Base-by-base conservation (phyloP, 305 asterid species). In the Fraxinus sp. region DNA sequence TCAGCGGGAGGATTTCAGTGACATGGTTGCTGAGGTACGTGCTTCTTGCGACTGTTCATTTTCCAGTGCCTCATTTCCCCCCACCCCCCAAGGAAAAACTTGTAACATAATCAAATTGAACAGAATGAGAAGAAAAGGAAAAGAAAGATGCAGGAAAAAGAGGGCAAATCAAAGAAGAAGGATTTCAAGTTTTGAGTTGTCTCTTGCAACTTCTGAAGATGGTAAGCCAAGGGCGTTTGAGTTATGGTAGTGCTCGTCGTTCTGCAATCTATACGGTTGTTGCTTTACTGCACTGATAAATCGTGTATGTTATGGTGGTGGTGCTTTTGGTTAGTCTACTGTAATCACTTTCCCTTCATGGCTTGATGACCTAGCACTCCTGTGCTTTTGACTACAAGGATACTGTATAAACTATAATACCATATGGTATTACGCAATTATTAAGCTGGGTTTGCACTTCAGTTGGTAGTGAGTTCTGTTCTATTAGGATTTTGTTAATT, bases 1-100 rank as follows among this genome's bases (percentile, higher is more conserved):
- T 59, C 97, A 96, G 87, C 88, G 91, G 28, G 98, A 96, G 92
- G 98, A 96, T 88, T 96, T 96, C 90, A 96, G 99, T 83, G 99
- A 96, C 89, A 92, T 96, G 98, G 99, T 96, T 82, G 99, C 98
- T 4, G 99, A 94, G 98, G 99, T 96, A 74, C 16, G 79, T 75
- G 37, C 26, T 74, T 26, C 22, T 16, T 74, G 28, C 36, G 36
- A 44, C 30, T 11, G 20, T 49, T 81, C 14, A 70, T 46, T 18
- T 41, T 10, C 57, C 0, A 1, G 0, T 20, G 35, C 46, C 39
- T 9, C n/a, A 70, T 13, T 78, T 33, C 2, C 79, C 24, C 57
- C 24, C 24, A n/a, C 28, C 74, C 74, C n/a, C 59, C 13, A n/a
- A 16, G 36, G 49, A 59, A 78, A 3, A 77, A 24, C 2, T 70